A percentile compares a stretch with the other conserved stretches of the same genome.
phyloP scores from a whole-genome alignment of 352 stramenopile species.

The Pythium volutum region DNA sequence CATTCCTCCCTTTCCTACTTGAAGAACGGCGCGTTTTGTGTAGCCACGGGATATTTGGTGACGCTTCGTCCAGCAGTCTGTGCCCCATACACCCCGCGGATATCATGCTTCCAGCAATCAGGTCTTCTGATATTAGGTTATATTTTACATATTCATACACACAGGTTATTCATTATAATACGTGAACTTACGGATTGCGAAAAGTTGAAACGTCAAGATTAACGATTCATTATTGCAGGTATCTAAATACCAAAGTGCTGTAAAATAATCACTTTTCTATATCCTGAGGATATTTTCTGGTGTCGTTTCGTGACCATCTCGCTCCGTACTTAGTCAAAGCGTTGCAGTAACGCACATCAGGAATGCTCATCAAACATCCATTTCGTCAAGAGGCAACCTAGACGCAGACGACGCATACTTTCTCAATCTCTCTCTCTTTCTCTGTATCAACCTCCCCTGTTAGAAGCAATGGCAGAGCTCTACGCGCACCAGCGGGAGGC shows the following conservation, averaged over 20 bases:
- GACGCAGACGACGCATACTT: neutral
- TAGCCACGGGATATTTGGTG: neutral
- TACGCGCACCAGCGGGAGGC: slow-evolving; percentile 63
- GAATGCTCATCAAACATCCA: slow-evolving; percentile 5
- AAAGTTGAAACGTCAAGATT: too few relatives aligned
- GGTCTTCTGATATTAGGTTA: too few relatives aligned
- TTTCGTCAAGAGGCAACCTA: neutral
- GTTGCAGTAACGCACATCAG: neutral
- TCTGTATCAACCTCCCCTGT: too few relatives aligned
- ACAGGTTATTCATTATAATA: too few relatives aligned
- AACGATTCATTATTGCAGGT: too few relatives aligned
- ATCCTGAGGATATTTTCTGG: neutral
- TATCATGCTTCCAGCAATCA: too few relatives aligned
- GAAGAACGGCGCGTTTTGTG: neutral
- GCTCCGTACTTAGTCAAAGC: neutral
- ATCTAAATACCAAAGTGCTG: too few relatives aligned
- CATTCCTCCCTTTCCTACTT: neutral
- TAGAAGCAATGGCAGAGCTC: slow-evolving; percentile 13
- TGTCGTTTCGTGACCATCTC: neutral
- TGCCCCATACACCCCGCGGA: neutral
- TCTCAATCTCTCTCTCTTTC: neutral
- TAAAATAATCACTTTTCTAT: too few relatives aligned
- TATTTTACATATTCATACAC: too few relatives aligned
- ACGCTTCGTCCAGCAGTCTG: neutral
- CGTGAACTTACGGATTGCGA: too few relatives aligned